Base-by-base conservation (phyloP, 2,329 filamentous ascomycete species). In the Helotiales sp. region DNA sequence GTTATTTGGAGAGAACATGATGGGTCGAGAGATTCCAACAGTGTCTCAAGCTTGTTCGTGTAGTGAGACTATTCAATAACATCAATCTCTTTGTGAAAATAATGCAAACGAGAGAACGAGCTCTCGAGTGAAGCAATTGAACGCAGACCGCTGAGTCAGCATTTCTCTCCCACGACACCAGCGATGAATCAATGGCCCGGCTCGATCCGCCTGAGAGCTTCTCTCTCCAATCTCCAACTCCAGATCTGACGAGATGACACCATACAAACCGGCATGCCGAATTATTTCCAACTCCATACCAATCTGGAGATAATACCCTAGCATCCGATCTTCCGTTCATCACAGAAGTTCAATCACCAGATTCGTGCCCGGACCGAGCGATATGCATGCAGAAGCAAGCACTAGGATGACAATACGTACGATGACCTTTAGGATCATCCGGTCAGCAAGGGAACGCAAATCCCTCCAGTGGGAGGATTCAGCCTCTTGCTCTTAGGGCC, bases 401-500 rank as follows among this genome's bases (percentile, higher is more conserved):
- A 61, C 59, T 45, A 22, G 59, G 59, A 49, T 61, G 17, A 34
- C 28, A 30, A 52, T 52, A n/a, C 49, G 45, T 52, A n/a, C 49
- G 45, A 52, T 47, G 47, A 54, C 34, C 28, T 54, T 8, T 22
- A 37, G 60, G 20, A 54, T 50, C 28, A 49, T 37, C 37, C 22
- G 15, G 6, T 20, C 22, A 49, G 22, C 47, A 7, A 34, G 45
- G 43, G 34, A 20, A 8, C 10, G 60, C 47, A 40, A 20, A 52
- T n/a, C 28, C 34, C 47, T 54, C 30, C 45, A 52, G 15, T 37
- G 47, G 20, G 43, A 63, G 63, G 47, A 61, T 65, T 65, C 55
- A 65, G 63, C 63, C 63, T 61, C 63, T 50, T n/a, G n/a, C 37
- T 6, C 52, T 30, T 61, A 54, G 37, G 63, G 34, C 45, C 47